These are phyloP conservation scores for Jaltomata sinuosa DNA, from an alignment of 257 asterid genomes.

Conservation along the genomic window DNA sequence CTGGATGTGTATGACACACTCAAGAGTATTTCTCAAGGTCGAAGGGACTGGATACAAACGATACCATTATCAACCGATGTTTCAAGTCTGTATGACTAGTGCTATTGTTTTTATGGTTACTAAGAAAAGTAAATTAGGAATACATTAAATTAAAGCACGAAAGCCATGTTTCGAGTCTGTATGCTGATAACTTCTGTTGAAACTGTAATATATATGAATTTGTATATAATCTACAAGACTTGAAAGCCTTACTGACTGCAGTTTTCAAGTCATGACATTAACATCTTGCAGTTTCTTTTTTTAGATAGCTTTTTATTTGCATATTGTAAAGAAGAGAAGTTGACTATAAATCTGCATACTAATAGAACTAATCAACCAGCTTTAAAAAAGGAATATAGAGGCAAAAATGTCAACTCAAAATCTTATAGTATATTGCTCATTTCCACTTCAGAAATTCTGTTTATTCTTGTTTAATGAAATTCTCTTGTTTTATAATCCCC, in stretches of 20 bases:
- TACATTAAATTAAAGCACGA: not conserved
- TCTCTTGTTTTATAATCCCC: too few relatives aligned
- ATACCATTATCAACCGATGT: not conserved
- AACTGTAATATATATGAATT: not conserved
- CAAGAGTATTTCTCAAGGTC: not conserved
- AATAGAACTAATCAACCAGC: not conserved
- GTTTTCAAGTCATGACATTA: not conserved
- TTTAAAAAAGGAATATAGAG: too few relatives aligned
- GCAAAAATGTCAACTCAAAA: too few relatives aligned
- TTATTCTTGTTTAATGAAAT: too few relatives aligned
- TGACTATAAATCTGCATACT: not conserved
- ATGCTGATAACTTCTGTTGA: not conserved
- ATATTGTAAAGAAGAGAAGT: not conserved
- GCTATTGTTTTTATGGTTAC: not conserved
- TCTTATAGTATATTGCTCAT: too few relatives aligned
- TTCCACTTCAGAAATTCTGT: too few relatives aligned
- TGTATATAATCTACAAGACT: not conserved
- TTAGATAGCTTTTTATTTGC: not conserved
- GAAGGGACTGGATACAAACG: not conserved
- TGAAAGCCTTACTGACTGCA: not conserved
- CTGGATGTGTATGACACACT: slow-evolving; percentile 6
- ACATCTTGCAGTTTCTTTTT: not conserved
- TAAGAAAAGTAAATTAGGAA: not conserved
- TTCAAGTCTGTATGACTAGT: not conserved
- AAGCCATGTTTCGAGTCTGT: not conserved